Base-by-base conservation (phyloP, 768 basidiomycete genomes). In the Naganishia vishniacii region DNA sequence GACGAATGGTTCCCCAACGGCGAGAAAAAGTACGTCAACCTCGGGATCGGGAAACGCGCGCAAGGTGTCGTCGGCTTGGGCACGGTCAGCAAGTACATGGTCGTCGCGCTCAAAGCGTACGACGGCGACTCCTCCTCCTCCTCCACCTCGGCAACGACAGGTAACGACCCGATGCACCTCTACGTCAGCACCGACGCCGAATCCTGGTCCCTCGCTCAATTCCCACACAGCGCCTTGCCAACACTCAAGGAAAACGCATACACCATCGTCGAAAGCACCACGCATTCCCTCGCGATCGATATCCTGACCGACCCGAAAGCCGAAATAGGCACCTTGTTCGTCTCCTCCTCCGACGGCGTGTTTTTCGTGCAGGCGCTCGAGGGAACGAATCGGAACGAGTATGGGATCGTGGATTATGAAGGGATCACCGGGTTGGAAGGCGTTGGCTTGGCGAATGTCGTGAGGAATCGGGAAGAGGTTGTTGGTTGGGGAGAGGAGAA, bases 281-380 rank as follows among this genome's bases (percentile, higher is more conserved):
- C 86, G 0, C 91, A 97, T 74, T 97, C 93, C 7, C 82, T 99
- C 26, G 90, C 88, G 4, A 89, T 99, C 41, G 95, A 99, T 73
- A 93, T 98, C 48, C 84, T 94, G 56, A 81, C 89, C 9, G 80
- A 82, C 65, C 76, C 80, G 6, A 75, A 79, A 3, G 79, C 79
- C 61, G 76, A 80, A 11, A 84, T 93, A 45, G 95, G 95, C 1
- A 97, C 94, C 1, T 80, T 99, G 15, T 99, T 97, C 80, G 87
- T 94, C 61, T 89, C 87, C 78, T 95, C 97, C 77, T 90, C 88
- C 40, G 93, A 97, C 70, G 95, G 95, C 3, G 95, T 92, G 15
- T 93, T 85, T 78, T 99, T 98, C 75, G 88, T 91, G 11, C 83
- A 93, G 78, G 88, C 88, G 70, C 81, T 99, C 64, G 84, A 86